Evolutionary conservation across 306 rosid genomes (phyloP).

Genomic region (Cucurbita argyrosperma): DNA sequence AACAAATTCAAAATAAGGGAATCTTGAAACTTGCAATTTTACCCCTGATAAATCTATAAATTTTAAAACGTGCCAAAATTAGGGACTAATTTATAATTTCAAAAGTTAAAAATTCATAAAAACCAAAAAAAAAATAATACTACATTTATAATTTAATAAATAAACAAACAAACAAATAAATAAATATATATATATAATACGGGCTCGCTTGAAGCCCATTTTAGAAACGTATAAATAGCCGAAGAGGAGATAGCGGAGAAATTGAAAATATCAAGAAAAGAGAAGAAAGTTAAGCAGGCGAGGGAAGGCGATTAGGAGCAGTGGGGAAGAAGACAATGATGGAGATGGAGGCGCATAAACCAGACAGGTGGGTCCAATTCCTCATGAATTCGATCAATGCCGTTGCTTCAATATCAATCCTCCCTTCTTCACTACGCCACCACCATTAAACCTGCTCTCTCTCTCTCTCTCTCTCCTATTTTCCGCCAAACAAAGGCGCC

Average conservation of each 20-base stretch:
- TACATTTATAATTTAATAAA: too few species aligned
- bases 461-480: not conserved
- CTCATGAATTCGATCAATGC: not conserved
- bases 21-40: too few species aligned
- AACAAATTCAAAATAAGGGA: too few species aligned
- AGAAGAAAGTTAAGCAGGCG: not conserved
- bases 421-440: slow-evolving; percentile 5
- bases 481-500: not conserved
- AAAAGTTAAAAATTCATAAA: too few species aligned
- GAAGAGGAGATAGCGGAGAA: not conserved
- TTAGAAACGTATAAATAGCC: too few species aligned
- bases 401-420: not conserved
- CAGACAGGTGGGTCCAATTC: slow-evolving; percentile 36
- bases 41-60: too few species aligned
- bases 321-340: slow-evolving; percentile 11
- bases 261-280: not conserved
- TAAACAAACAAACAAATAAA: too few species aligned
- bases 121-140: too few species aligned
- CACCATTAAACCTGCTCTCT: slow-evolving; percentile 9
- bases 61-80: too few species aligned
- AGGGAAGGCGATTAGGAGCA: not conserved
- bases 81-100: too few species aligned
- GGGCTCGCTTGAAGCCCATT: too few species aligned
- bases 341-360: slow-evolving; percentile 40
- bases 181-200: too few species aligned